Base-by-base conservation (phyloP, 2,329 filamentous ascomycete species). In the Diaporthe aspalathi region DNA sequence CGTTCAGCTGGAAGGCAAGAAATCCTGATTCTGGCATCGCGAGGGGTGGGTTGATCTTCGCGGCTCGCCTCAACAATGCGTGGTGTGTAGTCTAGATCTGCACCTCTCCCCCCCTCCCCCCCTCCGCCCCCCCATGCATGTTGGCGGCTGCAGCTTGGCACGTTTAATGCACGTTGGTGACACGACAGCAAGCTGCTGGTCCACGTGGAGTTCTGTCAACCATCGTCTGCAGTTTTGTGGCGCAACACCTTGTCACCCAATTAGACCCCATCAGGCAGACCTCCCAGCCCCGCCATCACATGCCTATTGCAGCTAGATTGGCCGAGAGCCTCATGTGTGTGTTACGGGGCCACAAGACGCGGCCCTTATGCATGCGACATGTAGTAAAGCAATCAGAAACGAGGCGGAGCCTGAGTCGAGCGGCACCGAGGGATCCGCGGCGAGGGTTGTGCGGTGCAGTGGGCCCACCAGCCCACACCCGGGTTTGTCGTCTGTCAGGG, bases 201-300 rank as follows among this genome's bases (percentile, higher is more conserved):
- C 60, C 60, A 65, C 60, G 60, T 65, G 60, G 45, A 65, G 20
- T 24, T 27, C n/a, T 50, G 22, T 24, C 27, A 63, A 35, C 57
- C 57, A 24, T 27, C 20, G 1, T 27, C 22, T 45, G 54, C 22
- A 22, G n/a, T 16, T 7, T 24, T n/a, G 54, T 17, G 32, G n/a
- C 54, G 5, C 20, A 24, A 32, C 29, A 22, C 20, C 6, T 38
- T 9, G 43, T 4, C 43, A 16, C 17, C 60, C 60, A 38, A 65
- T 49, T n/a, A 32, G n/a, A 49, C 29, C 7, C 0, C 17, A n/a
- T 22, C 5, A 38, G 32, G 5, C 32, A 32, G n/a, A n/a, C 32
- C 32, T 32, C 32, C 38, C 40, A 16, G n/a, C 5, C 8, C 16
- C n/a, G 38, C 11, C 24, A 20, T 60, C 6, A 12, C 24, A 45